These are phyloP conservation scores for Thermochaetoides dissita DNA, from an alignment of 2,329 filamentous ascomycete species.

Conservation along the genomic window DNA sequence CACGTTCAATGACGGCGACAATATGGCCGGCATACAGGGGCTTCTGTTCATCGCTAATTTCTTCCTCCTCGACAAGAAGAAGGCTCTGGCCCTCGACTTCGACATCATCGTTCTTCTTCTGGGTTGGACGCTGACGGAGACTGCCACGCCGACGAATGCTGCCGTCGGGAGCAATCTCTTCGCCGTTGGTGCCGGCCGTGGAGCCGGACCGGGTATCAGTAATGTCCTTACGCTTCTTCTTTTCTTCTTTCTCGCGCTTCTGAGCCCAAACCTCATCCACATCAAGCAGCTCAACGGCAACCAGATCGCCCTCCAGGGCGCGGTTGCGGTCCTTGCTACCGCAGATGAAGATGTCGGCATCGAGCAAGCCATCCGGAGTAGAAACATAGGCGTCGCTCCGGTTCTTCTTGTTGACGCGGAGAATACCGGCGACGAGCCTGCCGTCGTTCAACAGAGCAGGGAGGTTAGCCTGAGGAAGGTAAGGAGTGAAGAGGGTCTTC, in stretches of 20 bases:
- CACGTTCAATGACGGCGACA: conserved; percentile 91
- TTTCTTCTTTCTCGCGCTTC: conserved; percentile 98
- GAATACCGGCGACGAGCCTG: conserved; percentile 87
- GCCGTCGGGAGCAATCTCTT: conserved; percentile 54
- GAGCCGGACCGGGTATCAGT: conserved; percentile 75
- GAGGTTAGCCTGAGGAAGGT: conserved; percentile 84
- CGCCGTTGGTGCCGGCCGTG: conserved; percentile 57
- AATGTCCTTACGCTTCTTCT: conserved; percentile 99
- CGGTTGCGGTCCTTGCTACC: conserved; percentile 98
- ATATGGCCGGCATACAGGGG: conserved; percentile 94
- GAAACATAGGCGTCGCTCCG: conserved; percentile 96
- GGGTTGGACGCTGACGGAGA: conserved; percentile 87
- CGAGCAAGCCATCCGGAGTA: conserved; percentile 70
- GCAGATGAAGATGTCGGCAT: conserved; percentile 98
- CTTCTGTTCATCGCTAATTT: conserved; percentile 97
- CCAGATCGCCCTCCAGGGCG: conserved; percentile 87
- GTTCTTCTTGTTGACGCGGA: conserved; percentile 99
- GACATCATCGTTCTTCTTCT: conserved; percentile 99
- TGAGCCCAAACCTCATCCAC: conserved; percentile 98
- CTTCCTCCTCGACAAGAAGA: conserved; percentile 91
- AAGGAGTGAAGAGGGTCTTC: conserved; percentile 97
- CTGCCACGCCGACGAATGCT: conserved; percentile 86
- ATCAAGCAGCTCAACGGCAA: conserved; percentile 89
- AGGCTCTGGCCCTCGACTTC: conserved; percentile 97
- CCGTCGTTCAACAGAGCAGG: conserved; percentile 83